Conservation (phyloP, 2,329 filamentous ascomycete species). For the Hymenoscyphus fraxineus region DNA sequence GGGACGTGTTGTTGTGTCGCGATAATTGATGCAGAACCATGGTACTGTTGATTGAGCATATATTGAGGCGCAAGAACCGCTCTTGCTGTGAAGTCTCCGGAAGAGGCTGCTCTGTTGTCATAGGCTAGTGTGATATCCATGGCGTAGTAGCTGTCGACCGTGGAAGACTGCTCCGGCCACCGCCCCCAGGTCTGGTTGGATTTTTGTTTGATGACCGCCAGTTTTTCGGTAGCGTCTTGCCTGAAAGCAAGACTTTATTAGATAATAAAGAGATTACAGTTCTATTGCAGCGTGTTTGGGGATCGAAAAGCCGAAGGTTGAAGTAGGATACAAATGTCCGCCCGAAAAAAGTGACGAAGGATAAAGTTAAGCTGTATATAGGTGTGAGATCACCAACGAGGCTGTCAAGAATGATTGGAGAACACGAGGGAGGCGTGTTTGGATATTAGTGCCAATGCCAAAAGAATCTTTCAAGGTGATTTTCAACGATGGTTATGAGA, state of each 20-base stretch:
- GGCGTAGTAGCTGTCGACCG: conserved; percentile 26
- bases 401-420: conserved; percentile 1
- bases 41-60: conserved; percentile 44
- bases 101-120: conserved; percentile 40
- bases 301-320: neutral
- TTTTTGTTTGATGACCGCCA: conserved; percentile 49
- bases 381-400: neutral
- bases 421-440: neutral
- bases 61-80: conserved; percentile 46
- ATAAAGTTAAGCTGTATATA: neutral
- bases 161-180: conserved; percentile 43
- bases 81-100: conserved; percentile 40
- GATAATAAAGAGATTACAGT: neutral
- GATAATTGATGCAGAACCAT: conserved; percentile 40
- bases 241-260: conserved; percentile 30
- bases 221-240: conserved; percentile 37
- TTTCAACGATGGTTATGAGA: conserved; percentile 20
- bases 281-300: neutral
- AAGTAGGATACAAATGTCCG: conserved; percentile 21
- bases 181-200: conserved; percentile 51
- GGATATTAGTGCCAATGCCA: neutral
- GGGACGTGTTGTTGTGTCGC: conserved; percentile 37
- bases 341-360: conserved; percentile 22
- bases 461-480: conserved; percentile 11
- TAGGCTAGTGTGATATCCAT: conserved; percentile 48